Percentiles rank a stretch among this genome's conserved stretches.
Evolutionary conservation across 2,329 filamentous ascomycete species (phyloP).

Genomic region (Colletotrichum musicola): DNA sequence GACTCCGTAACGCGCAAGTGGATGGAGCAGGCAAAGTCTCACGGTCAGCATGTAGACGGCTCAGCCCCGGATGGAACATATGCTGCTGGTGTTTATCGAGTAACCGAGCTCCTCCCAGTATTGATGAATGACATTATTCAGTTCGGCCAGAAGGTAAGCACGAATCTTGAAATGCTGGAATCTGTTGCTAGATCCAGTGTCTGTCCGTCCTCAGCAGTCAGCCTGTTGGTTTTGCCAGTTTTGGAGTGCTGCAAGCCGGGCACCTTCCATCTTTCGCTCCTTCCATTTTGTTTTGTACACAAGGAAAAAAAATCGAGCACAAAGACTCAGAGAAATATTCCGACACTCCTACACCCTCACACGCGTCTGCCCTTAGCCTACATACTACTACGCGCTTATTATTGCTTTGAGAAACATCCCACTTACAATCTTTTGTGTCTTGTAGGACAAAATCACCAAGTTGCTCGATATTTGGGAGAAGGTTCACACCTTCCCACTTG

Average conservation of each 20-base stretch:
- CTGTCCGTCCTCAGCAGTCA: neutral
- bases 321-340: neutral
- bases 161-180: conserved; percentile 4
- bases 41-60: conserved; percentile 84
- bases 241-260: neutral
- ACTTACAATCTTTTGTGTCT: conserved; percentile 57
- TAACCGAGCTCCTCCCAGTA: conserved; percentile 92
- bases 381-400: neutral
- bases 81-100: conserved; percentile 94
- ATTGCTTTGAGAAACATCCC: conserved; percentile 30
- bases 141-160: conserved; percentile 96
- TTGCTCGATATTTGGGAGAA: conserved; percentile 98
- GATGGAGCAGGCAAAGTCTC: conserved; percentile 93
- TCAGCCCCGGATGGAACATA: conserved; percentile 91
- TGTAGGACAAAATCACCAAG: conserved; percentile 95
- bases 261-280: neutral
- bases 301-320: neutral
- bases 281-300: conserved; percentile 11
- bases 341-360: neutral
- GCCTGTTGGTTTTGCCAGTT: neutral
- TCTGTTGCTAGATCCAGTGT: neutral
- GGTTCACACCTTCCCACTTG: conserved; percentile 86
- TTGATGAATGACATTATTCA: conserved; percentile 96
- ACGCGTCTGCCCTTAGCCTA: neutral
- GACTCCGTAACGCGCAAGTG: conserved; percentile 99